Evolutionary conservation across 441 rosid genomes (phyloP).

Genomic region (Pelargonium myrrhifolium): DNA sequence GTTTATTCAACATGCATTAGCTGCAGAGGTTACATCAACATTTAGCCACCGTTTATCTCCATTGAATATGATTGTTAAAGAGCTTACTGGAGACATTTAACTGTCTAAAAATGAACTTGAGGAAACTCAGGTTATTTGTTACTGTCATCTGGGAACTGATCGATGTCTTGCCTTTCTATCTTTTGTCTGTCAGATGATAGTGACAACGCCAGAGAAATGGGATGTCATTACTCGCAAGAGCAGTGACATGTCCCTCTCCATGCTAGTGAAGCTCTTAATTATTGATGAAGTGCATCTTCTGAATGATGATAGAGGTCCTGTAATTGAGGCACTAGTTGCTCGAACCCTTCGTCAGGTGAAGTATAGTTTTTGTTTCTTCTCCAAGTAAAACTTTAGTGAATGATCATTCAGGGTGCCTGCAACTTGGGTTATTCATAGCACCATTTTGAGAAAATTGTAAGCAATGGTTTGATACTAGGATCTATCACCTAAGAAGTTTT

Average conservation of each 20-base stretch:
- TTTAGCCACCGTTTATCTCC: slow-evolving; percentile 89
- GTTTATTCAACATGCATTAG: slow-evolving; percentile 59
- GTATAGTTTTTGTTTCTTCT: background rate
- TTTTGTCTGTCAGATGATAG: slow-evolving; percentile 75
- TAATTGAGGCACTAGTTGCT: slow-evolving; percentile 95
- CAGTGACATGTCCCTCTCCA: slow-evolving; percentile 96
- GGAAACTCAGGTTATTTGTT: slow-evolving; percentile 75
- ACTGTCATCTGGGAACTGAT: slow-evolving; percentile 15
- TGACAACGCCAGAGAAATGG: slow-evolving; percentile 99
- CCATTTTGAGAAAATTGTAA: background rate
- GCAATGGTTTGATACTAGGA: background rate
- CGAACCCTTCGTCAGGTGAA: slow-evolving; percentile 95
- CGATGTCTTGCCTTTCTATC: slow-evolving; percentile 20
- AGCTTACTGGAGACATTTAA: slow-evolving; percentile 99
- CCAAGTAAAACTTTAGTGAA: slow-evolving; percentile 1
- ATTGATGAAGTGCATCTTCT: slow-evolving; percentile 97
- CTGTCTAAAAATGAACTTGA: slow-evolving; percentile 83
- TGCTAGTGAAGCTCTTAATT: slow-evolving; percentile 93
- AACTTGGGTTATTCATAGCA: background rate
- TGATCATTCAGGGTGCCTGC: slow-evolving; percentile 6
- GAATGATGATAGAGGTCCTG: slow-evolving; percentile 98
- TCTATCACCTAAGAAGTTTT: no score
- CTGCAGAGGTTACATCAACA: slow-evolving; percentile 90
- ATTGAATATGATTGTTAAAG: slow-evolving; percentile 81
- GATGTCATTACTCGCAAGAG: slow-evolving; percentile 99